phyloP scores from a whole-genome alignment of 2,329 filamentous ascomycete genomes.

The Colletotrichum spaethianum region DNA sequence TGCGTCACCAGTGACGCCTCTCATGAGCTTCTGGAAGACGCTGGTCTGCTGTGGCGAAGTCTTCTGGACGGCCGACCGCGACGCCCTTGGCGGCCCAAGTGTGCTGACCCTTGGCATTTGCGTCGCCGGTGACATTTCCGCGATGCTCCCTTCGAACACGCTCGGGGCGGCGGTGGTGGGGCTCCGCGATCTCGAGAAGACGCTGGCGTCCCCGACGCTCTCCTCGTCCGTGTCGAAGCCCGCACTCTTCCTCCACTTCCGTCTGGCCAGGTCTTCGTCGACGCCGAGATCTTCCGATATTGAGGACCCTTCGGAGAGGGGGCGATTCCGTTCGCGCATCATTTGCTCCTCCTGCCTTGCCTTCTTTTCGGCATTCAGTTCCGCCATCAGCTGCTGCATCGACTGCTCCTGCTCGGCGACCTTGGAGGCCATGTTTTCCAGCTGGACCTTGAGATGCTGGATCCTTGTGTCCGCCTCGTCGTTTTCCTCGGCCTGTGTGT shows the following conservation, averaged over 20 bases:
- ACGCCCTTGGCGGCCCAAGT: slow-evolving; percentile 11
- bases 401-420: slow-evolving; percentile 67
- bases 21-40: slow-evolving; percentile 59
- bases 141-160: slow-evolving; percentile 49
- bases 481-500: slow-evolving; percentile 67
- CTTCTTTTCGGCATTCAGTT: slow-evolving; percentile 66
- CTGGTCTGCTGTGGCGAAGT: slow-evolving; percentile 47
- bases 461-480: slow-evolving; percentile 68
- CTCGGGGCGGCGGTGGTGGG: slow-evolving; percentile 63
- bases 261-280: slow-evolving; percentile 63
- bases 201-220: slow-evolving; percentile 65
- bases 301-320: slow-evolving; percentile 56
- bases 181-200: slow-evolving; percentile 74
- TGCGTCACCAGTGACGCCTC: slow-evolving; percentile 57
- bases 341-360: slow-evolving; percentile 57
- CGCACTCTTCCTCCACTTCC: slow-evolving; percentile 57
- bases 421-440: slow-evolving; percentile 71
- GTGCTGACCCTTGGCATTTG: slow-evolving; percentile 42
- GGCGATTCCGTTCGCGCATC: slow-evolving; percentile 46
- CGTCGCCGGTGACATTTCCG: slow-evolving; percentile 35
- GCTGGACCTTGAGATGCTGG: slow-evolving; percentile 69
- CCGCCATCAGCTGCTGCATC: slow-evolving; percentile 65
- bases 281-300: slow-evolving; percentile 67
- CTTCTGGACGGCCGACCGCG: slow-evolving; percentile 34
- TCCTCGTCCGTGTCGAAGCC: slow-evolving; percentile 68